Base-by-base conservation (phyloP, 305 asterid species). In the Fraxinus albicans region DNA sequence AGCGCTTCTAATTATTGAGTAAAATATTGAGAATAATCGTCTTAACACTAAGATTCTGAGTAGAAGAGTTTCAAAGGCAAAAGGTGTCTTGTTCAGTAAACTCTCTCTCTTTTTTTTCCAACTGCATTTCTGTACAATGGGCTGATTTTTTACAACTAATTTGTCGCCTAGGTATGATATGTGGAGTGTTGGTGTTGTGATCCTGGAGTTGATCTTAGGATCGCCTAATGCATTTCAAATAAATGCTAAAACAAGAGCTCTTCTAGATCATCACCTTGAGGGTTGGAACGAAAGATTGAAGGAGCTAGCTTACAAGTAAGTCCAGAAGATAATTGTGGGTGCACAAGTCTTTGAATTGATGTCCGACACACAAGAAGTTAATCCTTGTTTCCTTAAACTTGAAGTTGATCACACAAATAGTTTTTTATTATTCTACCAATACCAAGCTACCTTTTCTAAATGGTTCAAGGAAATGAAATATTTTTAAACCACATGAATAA, bases 141-240 rank as follows among this genome's bases (percentile, higher is more conserved):
- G 60, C 82, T 83, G 78, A 81, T 84, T 80, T 81, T 82, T 69
- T 77, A 36, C 17, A 76, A 76, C 27, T 85, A 80, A 67, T 78
- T 58, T 88, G 83, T 88, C 84, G 86, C 82, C 72, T 80, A 96
- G 99, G 98, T 96, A 96, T 87, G 99, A 96, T 86, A 92, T 92
- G 97, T 96, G 99, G 99, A 96, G 99, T 87, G 96, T 92, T 83
- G 99, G 99, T 77, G 96, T 95, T 84, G 92, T 96, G 77, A 91
- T 96, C 75, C 82, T 96, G 94, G 99, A 96, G 92, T 86, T 96
- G 89, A 89, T 96, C 81, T 90, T 96, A 85, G 99, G 99, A 86
- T 91, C 99, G 47, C 99, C 98, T 55, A 90, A 96, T 84, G 98
- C 91, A 79, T 95, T 96, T 86, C 99, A 93, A 86, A 95, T 96